Conservation (phyloP, 352 stramenopile genomes). For the Phytophthora cryptogea region DNA sequence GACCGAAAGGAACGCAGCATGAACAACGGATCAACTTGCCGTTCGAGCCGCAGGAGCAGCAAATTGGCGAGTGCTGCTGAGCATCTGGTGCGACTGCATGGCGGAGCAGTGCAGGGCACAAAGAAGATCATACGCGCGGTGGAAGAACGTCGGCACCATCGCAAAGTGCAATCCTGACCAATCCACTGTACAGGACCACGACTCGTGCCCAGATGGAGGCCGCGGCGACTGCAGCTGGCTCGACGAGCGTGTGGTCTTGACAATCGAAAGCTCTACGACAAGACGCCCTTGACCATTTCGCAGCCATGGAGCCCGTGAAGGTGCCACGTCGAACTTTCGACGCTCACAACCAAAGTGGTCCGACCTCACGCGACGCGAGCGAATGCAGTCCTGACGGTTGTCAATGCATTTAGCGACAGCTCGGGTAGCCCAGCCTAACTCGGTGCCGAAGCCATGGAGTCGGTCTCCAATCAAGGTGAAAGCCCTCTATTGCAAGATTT, state of each 20-base stretch:
- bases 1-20: conserved; percentile 28
- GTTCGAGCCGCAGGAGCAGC: conserved; percentile 18
- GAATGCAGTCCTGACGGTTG: too few relatives aligned
- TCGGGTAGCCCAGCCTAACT: background rate
- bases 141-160: conserved; percentile 30
- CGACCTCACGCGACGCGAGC: background rate
- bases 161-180: conserved; percentile 24
- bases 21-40: background rate
- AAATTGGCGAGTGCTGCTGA: conserved; percentile 26
- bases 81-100: conserved; percentile 9
- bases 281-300: conserved; percentile 1
- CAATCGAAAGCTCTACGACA: conserved; percentile 14
- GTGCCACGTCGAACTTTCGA: background rate
- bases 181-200: conserved; percentile 19
- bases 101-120: conserved; percentile 1
- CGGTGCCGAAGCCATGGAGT: conserved; percentile 16
- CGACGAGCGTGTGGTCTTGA: conserved; percentile 5
- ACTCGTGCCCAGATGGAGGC: conserved; percentile 29
- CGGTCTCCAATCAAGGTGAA: conserved; percentile 5
- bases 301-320: too few relatives aligned
- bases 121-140: conserved; percentile 16
- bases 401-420: too few relatives aligned
- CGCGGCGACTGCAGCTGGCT: conserved; percentile 25
- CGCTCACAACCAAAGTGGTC: too few relatives aligned
- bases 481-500: too few relatives aligned